Base-by-base conservation (phyloP, 768 basidiomycete genomes). In the Panaeolus cyanescens region DNA sequence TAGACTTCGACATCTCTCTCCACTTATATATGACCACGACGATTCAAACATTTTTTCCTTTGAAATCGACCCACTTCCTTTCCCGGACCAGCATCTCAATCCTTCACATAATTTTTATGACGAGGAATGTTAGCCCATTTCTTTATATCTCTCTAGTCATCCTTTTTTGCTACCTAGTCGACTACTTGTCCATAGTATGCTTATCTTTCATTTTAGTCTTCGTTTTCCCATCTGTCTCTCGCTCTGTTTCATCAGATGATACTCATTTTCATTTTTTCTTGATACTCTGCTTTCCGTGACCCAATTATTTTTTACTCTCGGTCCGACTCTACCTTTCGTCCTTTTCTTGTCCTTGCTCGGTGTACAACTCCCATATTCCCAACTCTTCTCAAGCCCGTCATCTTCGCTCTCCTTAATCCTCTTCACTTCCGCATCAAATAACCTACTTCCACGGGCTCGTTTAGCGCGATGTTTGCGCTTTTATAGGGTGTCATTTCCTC, bases 11-110 rank as follows among this genome's bases (percentile, higher is more conserved):
- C 76, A 80, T 60, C 69, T 84, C 58, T 76, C 71, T 34, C 80
- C 83, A 58, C 85, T 85, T 68, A 83, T 92, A 60, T 90, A 85
- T 74, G 80, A 84, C 68, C 77, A 79, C 69, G 77, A 85, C 77
- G 80, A 85, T 74, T 79, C 83, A 40, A 85, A 82, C 67, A 85
- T 87, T 75, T 83, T 84, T 69, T 81, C 81, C 34, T 89, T 88
- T 64, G 86, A 89, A 73, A 76, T 88, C 71, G 89, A 91, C 67
- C 85, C 89, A 34, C 83, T 90, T 59, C 89, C 91, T 50, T 91
- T 89, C 69, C 81, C 86, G 67, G 77, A 83, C 67, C 79, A 80
- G 72, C 78, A 80, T 67, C 72, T 75, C 72, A 78, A 75, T 65
- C 76, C 64, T 70, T 74, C 81, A 66, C 82, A 83, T 81, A 80